These are phyloP conservation scores for Nemania sp. DNA, from an alignment of 2,329 filamentous ascomycete genomes.

Conservation along the genomic window DNA sequence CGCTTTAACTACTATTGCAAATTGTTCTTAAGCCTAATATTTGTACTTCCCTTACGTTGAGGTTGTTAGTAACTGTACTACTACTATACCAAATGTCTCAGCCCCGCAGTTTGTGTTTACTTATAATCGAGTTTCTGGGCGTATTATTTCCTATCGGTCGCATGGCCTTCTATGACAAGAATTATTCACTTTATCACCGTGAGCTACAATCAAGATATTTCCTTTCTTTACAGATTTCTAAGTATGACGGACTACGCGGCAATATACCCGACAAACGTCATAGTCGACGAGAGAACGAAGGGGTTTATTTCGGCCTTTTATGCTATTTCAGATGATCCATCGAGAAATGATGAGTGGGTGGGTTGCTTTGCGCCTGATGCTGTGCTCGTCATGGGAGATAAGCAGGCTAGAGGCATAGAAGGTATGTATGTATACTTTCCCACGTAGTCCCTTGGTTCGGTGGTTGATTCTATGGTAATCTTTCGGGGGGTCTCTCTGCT, in stretches of 20 bases:
- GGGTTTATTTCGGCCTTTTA: slow-evolving; percentile 60
- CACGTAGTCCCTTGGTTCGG: too few species aligned
- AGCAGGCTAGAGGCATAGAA: slow-evolving; percentile 53
- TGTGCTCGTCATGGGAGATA: slow-evolving; percentile 57
- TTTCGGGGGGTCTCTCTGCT: not conserved
- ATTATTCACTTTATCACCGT: not conserved
- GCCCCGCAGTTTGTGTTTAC: not conserved
- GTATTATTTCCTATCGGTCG: not conserved
- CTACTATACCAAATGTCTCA: too few species aligned
- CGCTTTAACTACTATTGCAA: not conserved
- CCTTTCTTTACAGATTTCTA: too few species aligned
- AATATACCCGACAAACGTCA: slow-evolving; percentile 45
- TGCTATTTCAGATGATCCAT: slow-evolving; percentile 56
- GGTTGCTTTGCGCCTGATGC: slow-evolving; percentile 58
- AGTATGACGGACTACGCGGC: slow-evolving; percentile 44
- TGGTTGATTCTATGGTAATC: not conserved
- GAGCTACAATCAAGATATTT: not conserved
- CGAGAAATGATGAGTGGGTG: slow-evolving; percentile 59
- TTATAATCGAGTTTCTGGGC: not conserved
- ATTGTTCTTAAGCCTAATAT: too few species aligned
- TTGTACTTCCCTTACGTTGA: too few species aligned
- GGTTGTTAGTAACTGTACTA: too few species aligned
- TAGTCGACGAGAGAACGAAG: slow-evolving; percentile 42
- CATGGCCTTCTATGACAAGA: not conserved
- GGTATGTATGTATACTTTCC: too few species aligned